These are phyloP conservation scores for Ophiostoma sp. DNA, from an alignment of 2,329 filamentous ascomycete genomes.

Conservation along the genomic window DNA sequence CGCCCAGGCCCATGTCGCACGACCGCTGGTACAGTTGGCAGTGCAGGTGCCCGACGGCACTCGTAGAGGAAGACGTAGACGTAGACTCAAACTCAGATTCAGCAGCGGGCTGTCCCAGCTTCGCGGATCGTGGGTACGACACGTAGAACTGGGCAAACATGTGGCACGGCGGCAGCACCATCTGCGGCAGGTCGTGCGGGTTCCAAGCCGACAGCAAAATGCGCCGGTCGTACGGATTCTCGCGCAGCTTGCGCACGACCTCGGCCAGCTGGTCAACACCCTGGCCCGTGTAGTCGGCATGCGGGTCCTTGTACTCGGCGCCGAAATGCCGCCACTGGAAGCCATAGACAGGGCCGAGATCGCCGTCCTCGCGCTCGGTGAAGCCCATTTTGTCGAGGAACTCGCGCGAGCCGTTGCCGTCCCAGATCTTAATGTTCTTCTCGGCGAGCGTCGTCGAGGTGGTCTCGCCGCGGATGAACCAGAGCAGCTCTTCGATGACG, in stretches of 20 bases:
- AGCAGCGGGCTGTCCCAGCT: not conserved
- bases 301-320: slow-evolving; percentile 74
- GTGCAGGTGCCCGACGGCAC: slow-evolving; percentile 55
- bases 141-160: slow-evolving; percentile 98
- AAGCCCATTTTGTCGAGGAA: slow-evolving; percentile 85
- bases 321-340: slow-evolving; percentile 99
- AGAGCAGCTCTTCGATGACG: slow-evolving; percentile 86
- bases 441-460: slow-evolving; percentile 70
- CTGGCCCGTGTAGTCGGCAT: slow-evolving; percentile 76
- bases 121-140: slow-evolving; percentile 52
- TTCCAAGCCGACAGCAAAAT: slow-evolving; percentile 96
- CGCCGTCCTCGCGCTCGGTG: slow-evolving; percentile 73
- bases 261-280: slow-evolving; percentile 91
- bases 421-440: slow-evolving; percentile 93
- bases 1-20: slow-evolving; percentile 94
- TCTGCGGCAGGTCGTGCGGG: slow-evolving; percentile 73
- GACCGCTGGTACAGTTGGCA: slow-evolving; percentile 89
- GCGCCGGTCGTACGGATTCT: slow-evolving; percentile 78
- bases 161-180: slow-evolving; percentile 91
- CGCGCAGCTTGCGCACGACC: slow-evolving; percentile 78
- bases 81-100: not conserved
- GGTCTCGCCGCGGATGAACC: slow-evolving; percentile 86
- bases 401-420: slow-evolving; percentile 86
- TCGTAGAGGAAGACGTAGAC: too few species aligned
- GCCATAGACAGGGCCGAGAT: slow-evolving; percentile 92